Conservation (phyloP, 148 eudicot genomes). For the Limonium bicolor region DNA sequence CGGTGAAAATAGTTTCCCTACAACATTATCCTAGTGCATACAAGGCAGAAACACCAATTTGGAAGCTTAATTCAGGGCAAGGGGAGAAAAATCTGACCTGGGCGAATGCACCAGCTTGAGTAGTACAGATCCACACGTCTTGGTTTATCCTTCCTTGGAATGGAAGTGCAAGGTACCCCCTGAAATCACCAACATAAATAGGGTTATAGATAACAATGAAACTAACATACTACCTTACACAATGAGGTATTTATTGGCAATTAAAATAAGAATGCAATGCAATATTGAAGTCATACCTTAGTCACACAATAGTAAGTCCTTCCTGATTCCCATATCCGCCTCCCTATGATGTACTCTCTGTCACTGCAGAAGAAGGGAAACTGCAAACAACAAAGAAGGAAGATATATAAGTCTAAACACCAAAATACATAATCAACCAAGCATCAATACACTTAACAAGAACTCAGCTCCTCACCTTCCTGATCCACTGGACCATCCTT, state of each 20-base stretch:
- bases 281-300: too few species aligned
- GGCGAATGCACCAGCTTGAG: slow-evolving; percentile 90
- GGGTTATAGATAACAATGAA: background rate
- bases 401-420: background rate
- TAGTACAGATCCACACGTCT: slow-evolving; percentile 86
- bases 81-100: too few species aligned
- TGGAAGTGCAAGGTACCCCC: slow-evolving; percentile 62
- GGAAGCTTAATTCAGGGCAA: background rate
- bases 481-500: slow-evolving; percentile 80
- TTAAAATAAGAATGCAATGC: too few species aligned
- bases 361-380: slow-evolving; percentile 98
- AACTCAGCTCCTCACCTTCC: slow-evolving; percentile 39
- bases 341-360: slow-evolving; percentile 79
- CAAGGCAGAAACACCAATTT: too few species aligned
- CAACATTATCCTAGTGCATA: too few species aligned
- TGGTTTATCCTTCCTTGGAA: slow-evolving; percentile 66
- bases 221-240: background rate
- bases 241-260: background rate
- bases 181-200: slow-evolving; percentile 10
- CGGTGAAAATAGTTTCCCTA: too few species aligned
- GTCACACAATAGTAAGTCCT: slow-evolving; percentile 84
- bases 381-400: slow-evolving; percentile 21
- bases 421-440: slow-evolving; percentile 1
- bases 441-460: background rate
- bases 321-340: slow-evolving; percentile 84